Base-by-base conservation (phyloP, 2,329 filamentous ascomycete genomes). In the Pestalotiopsis sp. region DNA sequence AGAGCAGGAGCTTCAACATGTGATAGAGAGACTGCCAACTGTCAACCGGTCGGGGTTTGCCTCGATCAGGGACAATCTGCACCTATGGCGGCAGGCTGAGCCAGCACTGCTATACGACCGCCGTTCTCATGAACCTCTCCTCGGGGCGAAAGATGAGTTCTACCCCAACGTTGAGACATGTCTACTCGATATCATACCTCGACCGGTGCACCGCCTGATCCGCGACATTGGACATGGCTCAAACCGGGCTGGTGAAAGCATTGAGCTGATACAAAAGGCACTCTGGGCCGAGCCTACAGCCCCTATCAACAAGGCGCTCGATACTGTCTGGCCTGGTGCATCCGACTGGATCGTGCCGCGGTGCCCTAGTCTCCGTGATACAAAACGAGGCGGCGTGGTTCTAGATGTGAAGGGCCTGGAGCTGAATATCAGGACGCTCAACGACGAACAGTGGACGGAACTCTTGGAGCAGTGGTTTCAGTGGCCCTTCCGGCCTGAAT, bases 171-270 rank as follows among this genome's bases (percentile, higher is more conserved):
- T 84, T 9, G 81, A 84, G 6, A 82, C 88, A 67, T 80, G 83
- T 12, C 86, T 95, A 3, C 77, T 94, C 17, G 92, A 94, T 77
- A 82, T 93, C 69, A 87, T 90, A 72, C 92, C 93, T 3, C 85
- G 86, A 72, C 76, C 82, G 2, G 80, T 85, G 70, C 82, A 85
- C 72, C 83, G 81, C 1, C 73, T 87, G 2, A 74, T 91, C 23
- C 83, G 83, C 6, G 76, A 86, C 66, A 79, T 80, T 66, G 85
- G 86, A 0, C 77, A 80, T 2, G 69, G 67, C 1, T 80, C 78
- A 2, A 79, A 74, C 31, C 82, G 81, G 56, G 76, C 81, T 1
- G 86, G 83, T 59, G 86, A 88, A 73, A 80, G 82, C 11, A 85
- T 89, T 25, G 85, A 89, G 52, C 74, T 88, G n/a, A 81, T 91